Base-by-base conservation (phyloP, 257 asterid species). In the Salvia miltiorrhiza region DNA sequence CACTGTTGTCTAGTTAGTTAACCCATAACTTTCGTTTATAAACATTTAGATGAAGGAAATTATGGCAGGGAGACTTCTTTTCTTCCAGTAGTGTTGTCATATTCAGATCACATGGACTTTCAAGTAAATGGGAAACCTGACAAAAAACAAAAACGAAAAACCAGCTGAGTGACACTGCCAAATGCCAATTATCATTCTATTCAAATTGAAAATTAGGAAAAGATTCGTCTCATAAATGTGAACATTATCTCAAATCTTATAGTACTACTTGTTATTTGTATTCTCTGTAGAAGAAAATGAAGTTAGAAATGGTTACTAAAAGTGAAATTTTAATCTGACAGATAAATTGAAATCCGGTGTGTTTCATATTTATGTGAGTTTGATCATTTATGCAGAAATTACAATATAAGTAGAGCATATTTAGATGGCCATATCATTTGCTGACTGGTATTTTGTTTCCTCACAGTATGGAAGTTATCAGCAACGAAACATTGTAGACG, bases 381-480 rank as follows among this genome's bases (percentile, higher is more conserved):
- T 14, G 8, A 14, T 57, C 37, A 40, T 60, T 59, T 23, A 49
- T 65, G 70, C 44, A 45, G 68, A 73, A 32, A 13, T 5, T 7
- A 35, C 33, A 40, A 45, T 37, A 26, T 24, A 16, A 37, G 23
- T 24, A 13, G 9, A 24, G 44, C 11, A 16, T 24, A 35, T 50
- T 77, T 57, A 37, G 37, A 49, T 57, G 55, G 48, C 66, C 40
- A 44, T 56, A 57, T 21, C 69, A 35, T 65, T 35, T 69, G 56
- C 64, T 57, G 55, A 64, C 40, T 72, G 73, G 16, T 10, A 65
- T 37, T 23, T 40, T 71, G 55, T 30, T 47, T 60, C 64, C 67
- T 62, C 21, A 39, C 83, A 94, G 99, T 89, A 91, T 56, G 93
- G 95, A 67, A 88, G 88, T 72, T 76, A 83, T 78, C 92, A 89